phyloP scores from a whole-genome alignment of 805 yeast genomes.

The Saccharomyces mikatae region DNA sequence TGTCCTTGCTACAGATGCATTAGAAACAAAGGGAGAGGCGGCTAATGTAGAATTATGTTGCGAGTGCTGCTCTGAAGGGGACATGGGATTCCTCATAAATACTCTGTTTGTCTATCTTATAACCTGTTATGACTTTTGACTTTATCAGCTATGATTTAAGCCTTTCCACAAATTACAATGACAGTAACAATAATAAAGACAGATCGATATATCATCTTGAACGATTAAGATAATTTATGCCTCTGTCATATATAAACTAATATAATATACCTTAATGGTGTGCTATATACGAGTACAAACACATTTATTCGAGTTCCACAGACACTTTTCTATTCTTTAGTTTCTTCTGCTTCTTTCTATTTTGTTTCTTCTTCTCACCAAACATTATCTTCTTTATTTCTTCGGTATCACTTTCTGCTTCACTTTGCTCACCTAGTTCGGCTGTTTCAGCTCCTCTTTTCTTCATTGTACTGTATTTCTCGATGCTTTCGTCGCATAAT shows the following conservation, averaged over 20 bases:
- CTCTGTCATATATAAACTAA: not conserved
- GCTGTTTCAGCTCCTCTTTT: conserved; percentile 46
- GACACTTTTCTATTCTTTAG: conserved; percentile 40
- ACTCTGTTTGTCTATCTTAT: not conserved
- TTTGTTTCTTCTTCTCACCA: conserved; percentile 36
- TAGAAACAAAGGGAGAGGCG: conserved; percentile 56
- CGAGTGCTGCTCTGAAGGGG: conserved; percentile 34
- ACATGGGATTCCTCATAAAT: conserved; percentile 8
- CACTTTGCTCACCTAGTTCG: conserved; percentile 57
- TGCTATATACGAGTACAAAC: not conserved
- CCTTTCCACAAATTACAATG: not conserved
- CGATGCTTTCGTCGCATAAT: conserved; percentile 68
- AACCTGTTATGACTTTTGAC: not conserved
- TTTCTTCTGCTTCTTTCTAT: conserved; percentile 36
- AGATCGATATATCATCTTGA: not conserved
- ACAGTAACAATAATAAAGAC: not conserved
- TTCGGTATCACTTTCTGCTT: conserved; percentile 69
- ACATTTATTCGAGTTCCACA: conserved; percentile 45
- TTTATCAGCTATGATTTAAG: not conserved
- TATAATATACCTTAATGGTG: not conserved
- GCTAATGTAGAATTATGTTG: conserved; percentile 69
- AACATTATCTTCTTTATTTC: conserved; percentile 51
- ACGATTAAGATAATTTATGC: not conserved
- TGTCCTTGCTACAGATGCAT: conserved; percentile 26
- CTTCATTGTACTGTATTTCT: conserved; percentile 63